Evolutionary conservation across 164 flowering plant species (phyloP), one percentile per base, ranked within the genome.

Genomic region (Liriodendron chinense): DNA sequence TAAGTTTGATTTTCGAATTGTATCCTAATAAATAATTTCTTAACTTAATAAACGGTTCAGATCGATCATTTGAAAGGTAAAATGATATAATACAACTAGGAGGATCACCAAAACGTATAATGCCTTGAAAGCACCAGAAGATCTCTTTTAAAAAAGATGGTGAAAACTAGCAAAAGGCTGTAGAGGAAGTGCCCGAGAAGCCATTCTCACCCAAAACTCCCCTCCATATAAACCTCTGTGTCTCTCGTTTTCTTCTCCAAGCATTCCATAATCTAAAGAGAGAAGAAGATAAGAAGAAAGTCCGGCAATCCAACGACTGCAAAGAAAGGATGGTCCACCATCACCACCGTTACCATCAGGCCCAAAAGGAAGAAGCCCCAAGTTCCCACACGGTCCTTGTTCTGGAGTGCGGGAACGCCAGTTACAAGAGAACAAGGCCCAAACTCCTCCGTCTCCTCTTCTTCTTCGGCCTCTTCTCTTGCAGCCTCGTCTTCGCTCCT

Each of bases 391-490:
- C 79, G 34, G 68, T 75, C 65, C 69, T 85, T 69, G 62, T 72
- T 20, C 12, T 84, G 18, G 84, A 82, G 9, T 82, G 82, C 72
- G 80, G 77, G 22, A 77, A 64, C 74, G 48, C 77, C 78, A 77
- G 63, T 74, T 82, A n/a, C 85, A 87, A 76, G 78, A 89, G 77
- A 79, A 75, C 81, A 48, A 89, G 80, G 70, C 87, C 93, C 65
- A 89, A 84, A 78, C 84, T 91, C 75, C 43, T 90, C 12, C 86
- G 75, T 78, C 74, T 91, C 68, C 81, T 92, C 47, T 74, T 87
- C 49, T 78, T 90, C 68, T 83, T 80, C 64, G 84, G 91, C 75
- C 67, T 92, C 67, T 73, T 90, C 47, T 90, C 86, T 73, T 90
- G 88, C 80, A 47, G 78, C 80, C 76, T 91, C 12, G 28, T 89